These are phyloP conservation scores for Pythium scleroteichum DNA, from an alignment of 352 stramenopile species.

Conservation along the genomic window DNA sequence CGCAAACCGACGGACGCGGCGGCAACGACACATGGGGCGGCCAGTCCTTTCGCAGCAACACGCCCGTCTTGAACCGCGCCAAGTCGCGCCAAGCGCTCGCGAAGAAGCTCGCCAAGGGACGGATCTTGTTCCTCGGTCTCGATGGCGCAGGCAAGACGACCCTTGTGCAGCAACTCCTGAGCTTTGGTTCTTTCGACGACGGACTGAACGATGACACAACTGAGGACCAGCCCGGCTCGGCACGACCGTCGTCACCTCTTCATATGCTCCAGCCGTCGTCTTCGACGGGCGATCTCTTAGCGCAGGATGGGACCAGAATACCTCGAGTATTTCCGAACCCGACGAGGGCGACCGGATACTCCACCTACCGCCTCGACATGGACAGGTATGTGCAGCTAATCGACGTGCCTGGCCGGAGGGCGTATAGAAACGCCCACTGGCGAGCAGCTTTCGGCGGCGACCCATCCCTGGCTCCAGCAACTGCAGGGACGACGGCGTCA, in stretches of 20 bases:
- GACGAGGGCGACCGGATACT: slow-evolving; percentile 4
- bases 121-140: slow-evolving; percentile 50
- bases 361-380: slow-evolving; percentile 38
- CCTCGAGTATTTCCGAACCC: slow-evolving; percentile 11
- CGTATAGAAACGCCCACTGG: slow-evolving; percentile 23
- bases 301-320: slow-evolving; percentile 7
- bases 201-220: background rate
- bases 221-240: background rate
- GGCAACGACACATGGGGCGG: background rate
- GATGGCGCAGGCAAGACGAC: slow-evolving; percentile 66
- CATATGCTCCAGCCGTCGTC: slow-evolving; percentile 3
- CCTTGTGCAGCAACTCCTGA: slow-evolving; percentile 44
- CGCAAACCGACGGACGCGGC: slow-evolving; percentile 10
- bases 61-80: background rate
- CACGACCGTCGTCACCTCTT: background rate
- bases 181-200: slow-evolving; percentile 27
- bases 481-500: background rate
- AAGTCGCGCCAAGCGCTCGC: slow-evolving; percentile 28
- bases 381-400: slow-evolving; percentile 51
- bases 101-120: slow-evolving; percentile 45
- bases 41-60: background rate
- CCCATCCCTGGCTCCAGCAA: background rate
- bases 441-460: background rate
- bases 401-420: slow-evolving; percentile 42
- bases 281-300: slow-evolving; percentile 10